phyloP scores from a whole-genome alignment of 495 filamentous ascomycete genomes.

The Bathelium albidoporum region DNA sequence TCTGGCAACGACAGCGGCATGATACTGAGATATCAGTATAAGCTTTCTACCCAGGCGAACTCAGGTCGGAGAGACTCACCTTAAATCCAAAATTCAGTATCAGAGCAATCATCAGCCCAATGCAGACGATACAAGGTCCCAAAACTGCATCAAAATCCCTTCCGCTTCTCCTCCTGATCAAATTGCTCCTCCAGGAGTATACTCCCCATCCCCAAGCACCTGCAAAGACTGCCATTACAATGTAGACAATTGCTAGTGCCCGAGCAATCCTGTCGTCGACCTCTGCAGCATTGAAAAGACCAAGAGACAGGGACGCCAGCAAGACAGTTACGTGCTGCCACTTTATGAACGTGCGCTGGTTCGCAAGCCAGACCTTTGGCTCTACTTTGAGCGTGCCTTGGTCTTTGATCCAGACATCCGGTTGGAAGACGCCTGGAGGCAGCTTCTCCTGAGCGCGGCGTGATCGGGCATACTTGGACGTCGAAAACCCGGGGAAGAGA shows the following conservation, averaged over 20 bases:
- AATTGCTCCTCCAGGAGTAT: constrained; percentile 58
- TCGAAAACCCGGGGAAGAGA: constrained; percentile 63
- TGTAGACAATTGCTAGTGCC: constrained; percentile 68
- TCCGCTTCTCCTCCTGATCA: constrained; percentile 77
- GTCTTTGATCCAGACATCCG: constrained; percentile 83
- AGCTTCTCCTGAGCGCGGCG: constrained; percentile 40
- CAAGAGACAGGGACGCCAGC: constrained; percentile 70
- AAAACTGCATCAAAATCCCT: constrained; percentile 83
- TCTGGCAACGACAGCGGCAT: background rate
- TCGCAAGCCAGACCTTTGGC: constrained; percentile 96
- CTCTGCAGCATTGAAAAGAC: constrained; percentile 78
- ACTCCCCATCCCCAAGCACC: constrained; percentile 81
- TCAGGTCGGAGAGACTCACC: constrained; percentile 20
- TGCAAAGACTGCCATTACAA: constrained; percentile 68
- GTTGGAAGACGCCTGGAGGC: constrained; percentile 78
- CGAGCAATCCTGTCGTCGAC: constrained; percentile 59
- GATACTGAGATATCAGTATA: background rate
- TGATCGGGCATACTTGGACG: constrained; percentile 56
- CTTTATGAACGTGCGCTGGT: constrained; percentile 93
- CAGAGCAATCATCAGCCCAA: constrained; percentile 67
- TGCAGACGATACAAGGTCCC: constrained; percentile 74
- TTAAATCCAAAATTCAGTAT: constrained; percentile 85
- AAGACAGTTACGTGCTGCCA: constrained; percentile 92
- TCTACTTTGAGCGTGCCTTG: constrained; percentile 81
- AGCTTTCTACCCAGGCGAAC: background rate